Base-by-base conservation (phyloP, 176 grass and related monocot genomes). In the Hyparrhenia diplandra region DNA sequence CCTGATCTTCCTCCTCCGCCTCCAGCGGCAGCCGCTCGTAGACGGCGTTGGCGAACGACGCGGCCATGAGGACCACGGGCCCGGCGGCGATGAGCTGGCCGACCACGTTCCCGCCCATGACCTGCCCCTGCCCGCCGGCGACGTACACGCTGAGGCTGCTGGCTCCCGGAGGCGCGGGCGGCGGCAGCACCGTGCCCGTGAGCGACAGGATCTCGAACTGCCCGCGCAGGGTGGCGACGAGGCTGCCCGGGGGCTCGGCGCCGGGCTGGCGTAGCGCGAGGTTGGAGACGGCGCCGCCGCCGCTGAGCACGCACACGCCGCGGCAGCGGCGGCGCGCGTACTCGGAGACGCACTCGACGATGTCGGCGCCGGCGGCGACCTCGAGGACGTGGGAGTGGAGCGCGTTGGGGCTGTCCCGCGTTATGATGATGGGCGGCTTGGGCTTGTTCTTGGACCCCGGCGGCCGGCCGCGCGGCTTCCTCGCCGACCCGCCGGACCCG, bases 141-240 rank as follows among this genome's bases (percentile, higher is more conserved):
- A 99, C 89, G 86, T 90, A 99, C 42, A 99, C 85, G 17, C 89
- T 83, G 67, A 99, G 87, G 10, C 89, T 85, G 24, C 90, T 91
- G 21, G 97, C 93, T 5, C 80, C 91, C 0, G 89, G 91, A 0
- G 93, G 97, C 37, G 91, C 93, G 4, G 97, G 93, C 20, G 93
- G 97, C 59, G 93, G 97, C 67, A 99, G 40, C 14, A 99, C 87
- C n/a, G 93, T 96, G 63, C 97, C 97, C 1, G 97, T 92, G 27
- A 99, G 80, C 0, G 97, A 99, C 27, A 99, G 89, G 83, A 99
- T 99, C 87, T 99, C 93, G 71, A 87, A 96, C 80, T 90, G 63
- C 10, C 97, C 97, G 37, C 60, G 62, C 17, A 99, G 80, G 69
- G 89, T 93, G 27, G 93, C 93, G 27, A 95, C 93, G 28, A 88